Percentiles rank a stretch among this genome's conserved stretches.
These are phyloP conservation scores for Macrophomina tecta DNA, from an alignment of 2,329 filamentous ascomycete species.

Conservation along the genomic window DNA sequence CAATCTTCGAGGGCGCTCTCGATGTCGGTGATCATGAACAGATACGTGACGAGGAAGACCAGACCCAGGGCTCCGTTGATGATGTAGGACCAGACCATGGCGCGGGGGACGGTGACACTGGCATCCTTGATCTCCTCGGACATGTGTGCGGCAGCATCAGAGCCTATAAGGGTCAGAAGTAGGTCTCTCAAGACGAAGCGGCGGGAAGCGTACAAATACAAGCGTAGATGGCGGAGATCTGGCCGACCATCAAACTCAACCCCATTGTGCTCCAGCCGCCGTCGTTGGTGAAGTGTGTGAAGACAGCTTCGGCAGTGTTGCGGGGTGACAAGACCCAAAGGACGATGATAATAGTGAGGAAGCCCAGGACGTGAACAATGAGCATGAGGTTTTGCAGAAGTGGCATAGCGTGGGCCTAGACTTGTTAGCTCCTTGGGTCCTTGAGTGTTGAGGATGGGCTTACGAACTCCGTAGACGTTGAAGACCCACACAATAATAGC, in stretches of 20 bases:
- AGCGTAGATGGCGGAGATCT: constrained; percentile 44
- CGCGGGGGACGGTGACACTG: constrained; percentile 26
- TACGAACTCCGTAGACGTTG: constrained; percentile 43
- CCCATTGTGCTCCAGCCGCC: constrained; percentile 49
- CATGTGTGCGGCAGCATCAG: constrained; percentile 26
- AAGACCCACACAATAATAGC: constrained; percentile 50
- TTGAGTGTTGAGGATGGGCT: too few species aligned
- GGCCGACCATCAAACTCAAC: constrained; percentile 48
- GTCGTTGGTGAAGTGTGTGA: constrained; percentile 44
- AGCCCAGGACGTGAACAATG: constrained; percentile 52
- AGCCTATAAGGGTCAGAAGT: constrained; percentile 2
- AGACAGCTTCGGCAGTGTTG: constrained; percentile 38
- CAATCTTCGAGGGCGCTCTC: constrained; percentile 14
- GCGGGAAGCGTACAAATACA: constrained; percentile 21
- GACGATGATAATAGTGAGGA: constrained; percentile 51
- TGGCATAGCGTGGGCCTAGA: constrained; percentile 36
- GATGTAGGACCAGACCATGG: constrained; percentile 31
- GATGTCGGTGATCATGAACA: constrained; percentile 31
- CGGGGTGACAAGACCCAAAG: constrained; percentile 44
- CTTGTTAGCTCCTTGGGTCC: too few species aligned
- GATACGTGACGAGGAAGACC: constrained; percentile 31
- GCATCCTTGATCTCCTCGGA: constrained; percentile 31
- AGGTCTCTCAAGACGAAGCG: neutral
- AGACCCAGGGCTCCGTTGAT: constrained; percentile 31
- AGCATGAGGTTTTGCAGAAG: constrained; percentile 45